Conservation (phyloP, 768 basidiomycete genomes). For the Roridomyces roridus region DNA sequence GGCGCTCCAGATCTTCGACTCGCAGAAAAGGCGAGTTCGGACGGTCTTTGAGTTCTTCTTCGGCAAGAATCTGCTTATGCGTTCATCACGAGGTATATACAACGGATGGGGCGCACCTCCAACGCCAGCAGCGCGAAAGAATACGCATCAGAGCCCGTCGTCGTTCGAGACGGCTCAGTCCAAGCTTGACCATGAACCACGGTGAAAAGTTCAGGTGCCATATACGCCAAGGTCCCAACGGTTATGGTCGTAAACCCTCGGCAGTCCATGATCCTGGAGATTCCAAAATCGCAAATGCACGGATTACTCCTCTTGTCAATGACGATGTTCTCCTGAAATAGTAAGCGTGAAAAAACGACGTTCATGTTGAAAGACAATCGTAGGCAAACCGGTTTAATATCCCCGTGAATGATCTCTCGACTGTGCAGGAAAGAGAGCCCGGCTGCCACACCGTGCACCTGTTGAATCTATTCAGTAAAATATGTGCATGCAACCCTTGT, state of each 20-base stretch:
- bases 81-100: no score
- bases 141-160: constrained; percentile 12
- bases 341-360: background rate
- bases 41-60: no score
- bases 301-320: constrained; percentile 17
- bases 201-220: constrained; percentile 13
- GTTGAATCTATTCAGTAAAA: no score
- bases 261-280: constrained; percentile 11
- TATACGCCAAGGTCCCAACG: constrained; percentile 11
- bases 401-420: constrained; percentile 12
- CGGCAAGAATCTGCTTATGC: no score
- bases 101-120: constrained; percentile 1
- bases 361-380: no score
- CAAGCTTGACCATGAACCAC: background rate
- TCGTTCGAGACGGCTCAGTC: no score
- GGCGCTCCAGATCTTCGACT: no score
- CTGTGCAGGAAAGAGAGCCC: constrained; percentile 17
- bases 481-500: no score
- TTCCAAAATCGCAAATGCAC: constrained; percentile 19
- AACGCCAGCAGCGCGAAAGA: constrained; percentile 16
- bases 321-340: constrained; percentile 5
- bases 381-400: constrained; percentile 20
- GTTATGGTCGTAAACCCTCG: constrained; percentile 7
- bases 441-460: constrained; percentile 11
- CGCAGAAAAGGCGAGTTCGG: no score